Base-by-base conservation (phyloP, 1,139 yeast species). In the Geotrichum candidum region DNA sequence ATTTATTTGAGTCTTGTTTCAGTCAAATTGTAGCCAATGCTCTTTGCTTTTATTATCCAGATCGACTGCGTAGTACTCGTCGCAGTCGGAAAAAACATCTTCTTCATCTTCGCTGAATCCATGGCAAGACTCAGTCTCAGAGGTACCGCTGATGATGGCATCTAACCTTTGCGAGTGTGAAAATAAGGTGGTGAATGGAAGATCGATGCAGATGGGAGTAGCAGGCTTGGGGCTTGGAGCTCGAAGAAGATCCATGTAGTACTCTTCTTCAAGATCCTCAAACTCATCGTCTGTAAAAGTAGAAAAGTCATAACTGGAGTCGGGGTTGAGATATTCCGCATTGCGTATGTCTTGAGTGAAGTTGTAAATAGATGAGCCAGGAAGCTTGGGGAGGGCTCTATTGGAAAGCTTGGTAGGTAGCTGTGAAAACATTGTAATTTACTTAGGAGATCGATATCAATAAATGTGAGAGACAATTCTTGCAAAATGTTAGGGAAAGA, bases 261-360 rank as follows among this genome's bases (percentile, higher is more conserved):
- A 86, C 0, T 96, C 97, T 71, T 80, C 80, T 76, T 90, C 95
- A 61, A 91, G 84, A 72, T 92, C 97, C 73, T 84, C 96, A 71
- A 90, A 84, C 65, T 80, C 84, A 65, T 70, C 70, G 66, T 68
- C 69, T 45, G 59, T 27, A 9, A 35, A 51, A 3, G 27, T 10
- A n/a, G 59, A 29, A 29, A 10, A 38, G 25, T 38, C 57, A 29
- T 51, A 15, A 38, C 45, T 51, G 38, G 41, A 33, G 11, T 51
- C 38, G 33, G 25, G 52, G 58, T 50, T 56, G 53, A 50, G 51
- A 54, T 51, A 51, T 9, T 51, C 51, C 3, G 15, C 31, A 41
- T 18, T n/a, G 48, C 22, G n/a, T 2, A 51, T 11, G 22, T 38
- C 51, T 29, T 56, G 29, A 13, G 54, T 33, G 11, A 38, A 51